Evolutionary conservation across 2,329 filamentous ascomycete species (phyloP).

Genomic region (Botrytis hyacinthi): DNA sequence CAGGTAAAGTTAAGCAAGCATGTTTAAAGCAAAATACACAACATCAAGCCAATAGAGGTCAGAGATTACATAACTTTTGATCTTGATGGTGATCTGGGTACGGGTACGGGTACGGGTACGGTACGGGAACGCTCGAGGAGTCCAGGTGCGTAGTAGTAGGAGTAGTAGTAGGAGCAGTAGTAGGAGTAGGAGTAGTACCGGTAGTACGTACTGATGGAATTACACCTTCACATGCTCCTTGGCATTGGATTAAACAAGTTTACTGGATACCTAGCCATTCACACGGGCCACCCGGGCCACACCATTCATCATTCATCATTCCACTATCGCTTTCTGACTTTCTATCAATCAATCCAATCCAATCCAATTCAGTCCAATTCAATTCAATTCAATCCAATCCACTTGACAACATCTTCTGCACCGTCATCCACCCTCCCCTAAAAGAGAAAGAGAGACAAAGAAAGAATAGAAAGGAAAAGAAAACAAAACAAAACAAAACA

Average conservation of each 20-base stretch:
- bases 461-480: neutral
- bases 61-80: neutral
- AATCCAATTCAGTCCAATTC: too few species aligned
- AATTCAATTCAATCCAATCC: neutral
- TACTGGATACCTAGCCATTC: neutral
- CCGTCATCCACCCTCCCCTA: neutral
- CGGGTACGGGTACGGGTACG: too few species aligned
- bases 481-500: neutral
- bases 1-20: neutral
- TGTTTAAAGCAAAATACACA: neutral
- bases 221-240: slow-evolving; percentile 18
- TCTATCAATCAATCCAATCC: neutral
- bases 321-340: neutral
- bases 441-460: neutral
- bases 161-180: too few species aligned
- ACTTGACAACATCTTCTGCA: slow-evolving; percentile 7
- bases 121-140: too few species aligned
- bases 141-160: too few species aligned
- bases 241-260: neutral
- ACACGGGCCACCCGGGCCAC: neutral
- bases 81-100: too few species aligned
- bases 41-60: neutral
- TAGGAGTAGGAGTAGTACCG: too few species aligned
- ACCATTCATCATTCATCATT: neutral
- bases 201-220: neutral